These are phyloP conservation scores for Starmerella sp. DNA, from an alignment of 805 yeast genomes.

Conservation along the genomic window DNA sequence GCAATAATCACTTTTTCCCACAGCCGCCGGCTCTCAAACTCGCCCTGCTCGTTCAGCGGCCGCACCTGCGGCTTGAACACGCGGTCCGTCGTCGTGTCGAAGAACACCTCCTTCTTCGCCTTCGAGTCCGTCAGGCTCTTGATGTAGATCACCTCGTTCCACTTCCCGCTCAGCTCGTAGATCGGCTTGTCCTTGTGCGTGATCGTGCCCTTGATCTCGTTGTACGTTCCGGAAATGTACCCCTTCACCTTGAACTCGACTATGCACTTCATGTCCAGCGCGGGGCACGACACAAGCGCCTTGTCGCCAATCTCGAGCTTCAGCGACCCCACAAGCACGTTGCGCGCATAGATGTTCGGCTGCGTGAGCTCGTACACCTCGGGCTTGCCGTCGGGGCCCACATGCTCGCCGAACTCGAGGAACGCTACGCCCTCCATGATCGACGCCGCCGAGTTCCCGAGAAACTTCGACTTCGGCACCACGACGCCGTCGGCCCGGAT, in stretches of 20 bases:
- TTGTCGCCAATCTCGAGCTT: constrained; percentile 89
- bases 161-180: constrained; percentile 72
- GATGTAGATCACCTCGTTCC: constrained; percentile 79
- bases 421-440: constrained; percentile 87
- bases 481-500: constrained; percentile 84
- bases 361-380: constrained; percentile 81
- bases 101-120: constrained; percentile 41
- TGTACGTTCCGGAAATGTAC: constrained; percentile 82
- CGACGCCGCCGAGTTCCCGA: constrained; percentile 95
- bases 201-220: constrained; percentile 69
- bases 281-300: constrained; percentile 58
- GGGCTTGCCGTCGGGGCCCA: constrained; percentile 31
- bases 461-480: constrained; percentile 74
- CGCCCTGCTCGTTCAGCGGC: constrained; percentile 68
- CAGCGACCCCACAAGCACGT: constrained; percentile 81
- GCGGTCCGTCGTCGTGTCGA: constrained; percentile 37
- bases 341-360: constrained; percentile 92
- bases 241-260: constrained; percentile 95
- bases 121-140: constrained; percentile 39
- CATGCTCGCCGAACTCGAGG: constrained; percentile 42
- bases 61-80: constrained; percentile 54
- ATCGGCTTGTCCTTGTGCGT: constrained; percentile 46
- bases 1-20: constrained; percentile 82
- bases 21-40: constrained; percentile 64
- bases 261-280: constrained; percentile 52